Evolutionary conservation across 345 rosid species (phyloP).

Genomic region (Brassica carinata): DNA sequence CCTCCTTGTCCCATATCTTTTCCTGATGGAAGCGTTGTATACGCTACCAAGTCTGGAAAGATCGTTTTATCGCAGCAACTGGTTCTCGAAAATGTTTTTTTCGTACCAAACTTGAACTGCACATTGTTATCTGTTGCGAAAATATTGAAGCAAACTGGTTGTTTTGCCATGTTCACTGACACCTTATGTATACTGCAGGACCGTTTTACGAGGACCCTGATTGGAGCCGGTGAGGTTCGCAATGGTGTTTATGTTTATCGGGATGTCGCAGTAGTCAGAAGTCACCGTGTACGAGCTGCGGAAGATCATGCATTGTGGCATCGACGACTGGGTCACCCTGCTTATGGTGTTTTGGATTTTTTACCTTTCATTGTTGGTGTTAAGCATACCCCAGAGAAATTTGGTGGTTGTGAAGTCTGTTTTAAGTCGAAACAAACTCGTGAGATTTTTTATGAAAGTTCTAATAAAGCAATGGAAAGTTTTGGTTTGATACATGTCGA

Average conservation of each 20-base stretch:
- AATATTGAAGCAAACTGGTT: background rate
- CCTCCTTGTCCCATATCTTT: background rate
- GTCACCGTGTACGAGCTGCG: background rate
- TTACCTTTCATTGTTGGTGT: background rate
- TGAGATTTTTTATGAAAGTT: background rate
- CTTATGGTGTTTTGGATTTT: background rate
- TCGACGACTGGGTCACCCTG: background rate
- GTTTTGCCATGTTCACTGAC: background rate
- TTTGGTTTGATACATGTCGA: background rate
- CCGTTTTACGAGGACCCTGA: background rate
- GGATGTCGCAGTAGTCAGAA: background rate
- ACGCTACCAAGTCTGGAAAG: background rate
- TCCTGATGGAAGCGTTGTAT: background rate
- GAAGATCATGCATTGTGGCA: background rate
- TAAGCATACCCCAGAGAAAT: background rate
- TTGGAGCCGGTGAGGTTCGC: background rate
- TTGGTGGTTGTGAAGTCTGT: background rate
- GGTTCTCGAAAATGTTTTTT: background rate
- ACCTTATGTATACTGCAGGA: background rate
- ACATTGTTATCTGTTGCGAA: background rate
- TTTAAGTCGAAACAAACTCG: background rate
- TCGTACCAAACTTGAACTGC: background rate
- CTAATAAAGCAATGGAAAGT: background rate
- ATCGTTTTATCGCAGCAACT: background rate
- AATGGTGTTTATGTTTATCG: background rate